Percentiles rank a stretch among this genome's conserved stretches.
Evolutionary conservation across 1,139 yeast genomes (phyloP).

Genomic region (Yamadazyma atlantica): DNA sequence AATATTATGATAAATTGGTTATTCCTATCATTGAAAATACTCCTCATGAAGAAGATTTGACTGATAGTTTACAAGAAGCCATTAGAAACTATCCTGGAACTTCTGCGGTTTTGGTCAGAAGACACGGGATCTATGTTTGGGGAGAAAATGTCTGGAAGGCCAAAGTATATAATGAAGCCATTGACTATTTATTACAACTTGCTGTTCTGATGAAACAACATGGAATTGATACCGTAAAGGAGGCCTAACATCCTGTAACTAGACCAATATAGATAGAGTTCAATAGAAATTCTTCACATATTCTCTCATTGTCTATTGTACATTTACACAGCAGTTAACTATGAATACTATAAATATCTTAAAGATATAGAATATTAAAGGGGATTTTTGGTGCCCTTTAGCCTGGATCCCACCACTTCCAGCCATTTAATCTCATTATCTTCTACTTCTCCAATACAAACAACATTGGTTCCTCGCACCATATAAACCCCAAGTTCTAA

Average conservation of each 20-base stretch:
- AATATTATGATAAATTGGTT: constrained; percentile 69
- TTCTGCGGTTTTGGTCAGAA: constrained; percentile 83
- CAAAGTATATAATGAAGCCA: constrained; percentile 87
- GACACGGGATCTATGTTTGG: constrained; percentile 97
- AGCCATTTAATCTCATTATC: constrained; percentile 58
- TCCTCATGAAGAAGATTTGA: constrained; percentile 83
- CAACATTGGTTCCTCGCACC: constrained; percentile 82
- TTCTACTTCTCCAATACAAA: constrained; percentile 71
- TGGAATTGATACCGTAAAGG: constrained; percentile 49
- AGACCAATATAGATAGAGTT: too few relatives aligned
- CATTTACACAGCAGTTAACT: too few relatives aligned
- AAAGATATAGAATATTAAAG: constrained; percentile 18
- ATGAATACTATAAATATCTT: neutral
- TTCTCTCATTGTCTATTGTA: too few relatives aligned
- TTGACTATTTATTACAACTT: constrained; percentile 82
- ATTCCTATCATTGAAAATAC: constrained; percentile 92
- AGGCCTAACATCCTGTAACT: too few relatives aligned
- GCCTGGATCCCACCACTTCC: constrained; percentile 37
- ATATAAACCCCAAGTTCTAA: constrained; percentile 59
- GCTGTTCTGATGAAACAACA: constrained; percentile 76
- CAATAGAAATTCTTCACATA: too few relatives aligned
- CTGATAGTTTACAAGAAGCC: constrained; percentile 64
- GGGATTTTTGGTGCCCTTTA: constrained; percentile 46
- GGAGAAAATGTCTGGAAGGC: constrained; percentile 93
- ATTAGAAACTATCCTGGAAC: constrained; percentile 69